Conservation (phyloP, 805 yeast genomes). For the Saccharomycopsis capsularis region DNA sequence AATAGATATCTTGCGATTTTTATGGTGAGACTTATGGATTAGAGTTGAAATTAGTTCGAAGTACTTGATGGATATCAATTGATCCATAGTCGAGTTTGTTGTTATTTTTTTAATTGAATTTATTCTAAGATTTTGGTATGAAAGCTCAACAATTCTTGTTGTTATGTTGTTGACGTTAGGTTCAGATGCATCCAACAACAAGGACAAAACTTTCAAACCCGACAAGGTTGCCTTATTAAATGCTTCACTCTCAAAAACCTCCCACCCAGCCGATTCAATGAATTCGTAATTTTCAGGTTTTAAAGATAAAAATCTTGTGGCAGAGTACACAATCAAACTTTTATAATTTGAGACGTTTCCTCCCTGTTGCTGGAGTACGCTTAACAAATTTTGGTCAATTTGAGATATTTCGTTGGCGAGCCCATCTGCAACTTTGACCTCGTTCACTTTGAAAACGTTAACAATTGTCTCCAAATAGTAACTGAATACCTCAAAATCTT, state of each 20-base stretch:
- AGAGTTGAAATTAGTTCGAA: constrained; percentile 10
- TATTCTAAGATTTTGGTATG: constrained; percentile 19
- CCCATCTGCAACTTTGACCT: constrained; percentile 36
- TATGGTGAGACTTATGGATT: constrained; percentile 16
- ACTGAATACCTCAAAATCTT: constrained; percentile 57
- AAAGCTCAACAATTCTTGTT: constrained; percentile 34
- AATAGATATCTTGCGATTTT: constrained; percentile 4
- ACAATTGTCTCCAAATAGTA: constrained; percentile 53
- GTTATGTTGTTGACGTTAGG: constrained; percentile 41
- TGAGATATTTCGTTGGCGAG: constrained; percentile 55
- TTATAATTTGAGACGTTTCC: constrained; percentile 51
- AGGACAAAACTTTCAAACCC: constrained; percentile 38
- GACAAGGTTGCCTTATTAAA: constrained; percentile 34
- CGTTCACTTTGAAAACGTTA: constrained; percentile 44
- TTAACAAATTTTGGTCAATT: constrained; percentile 33
- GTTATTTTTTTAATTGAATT: background rate
- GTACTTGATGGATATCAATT: constrained; percentile 4
- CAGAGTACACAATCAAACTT: constrained; percentile 40
- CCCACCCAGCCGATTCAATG: constrained; percentile 10
- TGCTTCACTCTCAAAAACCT: constrained; percentile 30
- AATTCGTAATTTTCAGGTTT: constrained; percentile 10
- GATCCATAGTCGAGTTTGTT: constrained; percentile 1
- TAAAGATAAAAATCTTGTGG: constrained; percentile 41
- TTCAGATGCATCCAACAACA: constrained; percentile 53
- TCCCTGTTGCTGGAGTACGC: background rate